phyloP scores from a whole-genome alignment of 2,329 filamentous ascomycete genomes.

The Xylariaceae sp. region DNA sequence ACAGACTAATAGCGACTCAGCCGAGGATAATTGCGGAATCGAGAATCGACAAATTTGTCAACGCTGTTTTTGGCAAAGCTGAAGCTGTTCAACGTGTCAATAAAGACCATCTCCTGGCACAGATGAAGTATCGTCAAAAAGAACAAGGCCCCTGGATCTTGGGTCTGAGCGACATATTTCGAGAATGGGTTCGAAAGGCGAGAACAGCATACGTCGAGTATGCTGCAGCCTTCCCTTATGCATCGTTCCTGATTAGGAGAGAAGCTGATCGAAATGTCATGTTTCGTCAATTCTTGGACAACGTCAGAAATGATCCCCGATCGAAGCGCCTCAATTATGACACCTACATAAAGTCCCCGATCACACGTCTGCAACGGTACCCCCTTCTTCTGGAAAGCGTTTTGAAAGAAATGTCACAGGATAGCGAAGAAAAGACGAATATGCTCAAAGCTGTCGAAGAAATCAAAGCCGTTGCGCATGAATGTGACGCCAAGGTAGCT shows the following conservation, averaged over 20 bases:
- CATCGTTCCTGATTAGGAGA: slow-evolving; percentile 74
- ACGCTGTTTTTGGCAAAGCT: slow-evolving; percentile 83
- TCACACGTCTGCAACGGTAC: slow-evolving; percentile 88
- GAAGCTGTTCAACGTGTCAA: slow-evolving; percentile 87
- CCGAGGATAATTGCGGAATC: slow-evolving; percentile 77
- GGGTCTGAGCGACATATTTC: slow-evolving; percentile 94
- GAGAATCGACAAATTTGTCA: slow-evolving; percentile 71
- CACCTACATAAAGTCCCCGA: slow-evolving; percentile 87
- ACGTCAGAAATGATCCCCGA: slow-evolving; percentile 69
- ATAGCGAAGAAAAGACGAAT: slow-evolving; percentile 86
- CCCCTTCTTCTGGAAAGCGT: slow-evolving; percentile 77
- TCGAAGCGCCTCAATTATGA: slow-evolving; percentile 87
- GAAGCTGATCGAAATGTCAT: slow-evolving; percentile 79
- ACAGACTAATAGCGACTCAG: slow-evolving; percentile 65
- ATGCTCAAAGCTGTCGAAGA: slow-evolving; percentile 80
- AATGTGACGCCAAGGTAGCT: slow-evolving; percentile 87
- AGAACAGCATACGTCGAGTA: slow-evolving; percentile 87
- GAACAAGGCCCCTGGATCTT: slow-evolving; percentile 93
- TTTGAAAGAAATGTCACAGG: slow-evolving; percentile 72
- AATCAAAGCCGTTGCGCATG: slow-evolving; percentile 80
- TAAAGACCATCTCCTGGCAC: slow-evolving; percentile 84
- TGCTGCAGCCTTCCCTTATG: slow-evolving; percentile 78
- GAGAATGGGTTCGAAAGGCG: slow-evolving; percentile 97
- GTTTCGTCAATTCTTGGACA: slow-evolving; percentile 80
- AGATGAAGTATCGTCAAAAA: slow-evolving; percentile 93